Percentiles rank a stretch among this genome's conserved stretches.
Evolutionary conservation across 495 filamentous ascomycete genomes (phyloP).

Genomic region (Trichocladium antarcticum): DNA sequence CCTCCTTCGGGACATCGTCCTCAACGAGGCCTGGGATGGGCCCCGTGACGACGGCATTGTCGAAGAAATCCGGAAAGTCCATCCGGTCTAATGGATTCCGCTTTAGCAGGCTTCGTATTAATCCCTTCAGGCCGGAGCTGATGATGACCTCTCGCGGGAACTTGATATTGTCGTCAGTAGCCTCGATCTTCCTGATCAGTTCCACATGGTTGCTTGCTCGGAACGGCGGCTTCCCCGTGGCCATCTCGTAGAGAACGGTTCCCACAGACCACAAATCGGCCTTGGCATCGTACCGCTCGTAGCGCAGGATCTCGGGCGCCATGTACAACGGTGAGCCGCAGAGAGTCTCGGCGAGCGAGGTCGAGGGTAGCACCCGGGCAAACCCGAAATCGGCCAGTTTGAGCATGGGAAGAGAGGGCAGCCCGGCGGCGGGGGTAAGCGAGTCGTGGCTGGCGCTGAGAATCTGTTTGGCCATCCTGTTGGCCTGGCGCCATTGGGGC

Average conservation of each 20-base stretch:
- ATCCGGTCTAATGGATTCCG: conserved; percentile 73
- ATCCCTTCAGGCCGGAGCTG: conserved; percentile 67
- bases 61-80: conserved; percentile 74
- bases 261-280: conserved; percentile 97
- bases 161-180: conserved; percentile 65
- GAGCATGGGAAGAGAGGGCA: conserved; percentile 84
- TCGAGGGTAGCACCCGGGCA: conserved; percentile 76
- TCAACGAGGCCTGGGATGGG: conserved; percentile 74
- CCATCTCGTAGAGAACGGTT: conserved; percentile 91
- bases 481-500: conserved; percentile 44
- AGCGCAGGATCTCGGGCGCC: conserved; percentile 94
- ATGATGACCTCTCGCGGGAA: conserved; percentile 64
- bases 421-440: conserved; percentile 64
- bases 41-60: conserved; percentile 56
- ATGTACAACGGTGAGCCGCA: conserved; percentile 99
- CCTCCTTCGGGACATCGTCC: conserved; percentile 52
- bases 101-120: conserved; percentile 73
- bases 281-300: conserved; percentile 94
- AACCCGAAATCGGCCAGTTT: conserved; percentile 98
- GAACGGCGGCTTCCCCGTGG: conserved; percentile 81
- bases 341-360: conserved; percentile 85
- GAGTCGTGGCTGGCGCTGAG: conserved; percentile 60
- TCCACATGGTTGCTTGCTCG: conserved; percentile 90
- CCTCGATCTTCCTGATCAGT: conserved; percentile 81
- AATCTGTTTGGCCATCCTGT: conserved; percentile 35